A percentile compares a stretch with the other conserved stretches of the same genome.
Conservation (phyloP, 2,329 filamentous ascomycete genomes). For the Sporothrix pallida region DNA sequence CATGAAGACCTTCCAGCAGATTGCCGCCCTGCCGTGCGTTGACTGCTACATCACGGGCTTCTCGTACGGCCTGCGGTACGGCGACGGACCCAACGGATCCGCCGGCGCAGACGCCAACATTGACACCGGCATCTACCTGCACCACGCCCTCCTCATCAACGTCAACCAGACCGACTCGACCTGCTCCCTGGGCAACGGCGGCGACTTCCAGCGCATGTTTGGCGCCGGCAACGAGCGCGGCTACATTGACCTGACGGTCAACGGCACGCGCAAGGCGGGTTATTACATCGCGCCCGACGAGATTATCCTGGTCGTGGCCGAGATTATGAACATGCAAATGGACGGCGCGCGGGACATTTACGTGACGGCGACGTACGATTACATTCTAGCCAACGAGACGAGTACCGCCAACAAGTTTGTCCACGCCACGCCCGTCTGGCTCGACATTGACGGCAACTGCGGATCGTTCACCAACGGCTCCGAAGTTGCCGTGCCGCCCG, state of each 20-base stretch:
- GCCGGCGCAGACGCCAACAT: slow-evolving; percentile 43
- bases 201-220: slow-evolving; percentile 34
- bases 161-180: slow-evolving; percentile 38
- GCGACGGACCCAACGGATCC: slow-evolving; percentile 33
- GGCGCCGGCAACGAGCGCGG: slow-evolving; percentile 41
- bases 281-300: slow-evolving; percentile 37
- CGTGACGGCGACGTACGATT: slow-evolving; percentile 40
- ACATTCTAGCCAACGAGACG: slow-evolving; percentile 30
- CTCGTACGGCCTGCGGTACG: slow-evolving; percentile 41
- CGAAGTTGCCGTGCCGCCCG: slow-evolving; percentile 34
- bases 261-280: slow-evolving; percentile 38
- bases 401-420: slow-evolving; percentile 32
- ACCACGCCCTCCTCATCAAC: slow-evolving; percentile 39
- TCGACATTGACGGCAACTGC: slow-evolving; percentile 41
- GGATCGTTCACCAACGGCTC: slow-evolving; percentile 29
- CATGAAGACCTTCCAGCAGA: slow-evolving; percentile 35
- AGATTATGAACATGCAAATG: slow-evolving; percentile 39
- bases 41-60: slow-evolving; percentile 42
- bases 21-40: slow-evolving; percentile 37
- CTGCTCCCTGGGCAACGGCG: slow-evolving; percentile 18
- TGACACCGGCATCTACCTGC: slow-evolving; percentile 44
- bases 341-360: slow-evolving; percentile 33
- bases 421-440: slow-evolving; percentile 38
- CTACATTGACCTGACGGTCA: slow-evolving; percentile 36
- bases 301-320: slow-evolving; percentile 32